These are phyloP conservation scores for Geotrichum macrosporum DNA, from an alignment of 1,139 yeast species.

Conservation along the genomic window DNA sequence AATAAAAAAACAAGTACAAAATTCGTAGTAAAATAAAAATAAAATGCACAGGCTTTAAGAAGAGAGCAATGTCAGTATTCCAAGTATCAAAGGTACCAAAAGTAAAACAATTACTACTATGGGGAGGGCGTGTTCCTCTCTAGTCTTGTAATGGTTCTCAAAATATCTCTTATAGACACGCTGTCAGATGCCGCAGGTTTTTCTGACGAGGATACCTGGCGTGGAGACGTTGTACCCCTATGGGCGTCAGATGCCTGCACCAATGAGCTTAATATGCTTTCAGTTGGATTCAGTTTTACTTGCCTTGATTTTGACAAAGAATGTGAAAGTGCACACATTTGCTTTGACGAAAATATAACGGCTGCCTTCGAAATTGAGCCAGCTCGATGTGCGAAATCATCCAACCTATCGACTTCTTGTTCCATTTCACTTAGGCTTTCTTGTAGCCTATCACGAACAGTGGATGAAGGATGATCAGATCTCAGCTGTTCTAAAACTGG, in stretches of 20 bases:
- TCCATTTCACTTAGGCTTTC: conserved; percentile 8
- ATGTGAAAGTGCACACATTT: conserved; percentile 6
- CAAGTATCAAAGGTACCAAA: no score
- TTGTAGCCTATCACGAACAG: conserved; percentile 3
- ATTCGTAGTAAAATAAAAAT: not conserved
- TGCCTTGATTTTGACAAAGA: conserved; percentile 1
- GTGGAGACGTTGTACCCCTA: not conserved
- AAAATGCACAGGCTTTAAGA: not conserved
- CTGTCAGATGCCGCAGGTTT: conserved; percentile 1
- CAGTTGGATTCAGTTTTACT: not conserved
- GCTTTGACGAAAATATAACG: conserved; percentile 5
- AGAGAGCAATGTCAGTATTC: not conserved
- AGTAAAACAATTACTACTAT: not conserved
- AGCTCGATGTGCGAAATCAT: conserved; percentile 15
- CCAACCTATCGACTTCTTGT: conserved; percentile 16
- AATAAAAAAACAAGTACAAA: no score
- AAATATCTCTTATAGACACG: conserved; percentile 15
- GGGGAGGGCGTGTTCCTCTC: conserved; percentile 12
- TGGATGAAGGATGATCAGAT: not conserved
- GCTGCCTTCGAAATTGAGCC: conserved; percentile 12
- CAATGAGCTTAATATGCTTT: conserved; percentile 10
- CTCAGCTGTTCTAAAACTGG: conserved; percentile 7
- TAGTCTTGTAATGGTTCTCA: conserved; percentile 20
- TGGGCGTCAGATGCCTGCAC: conserved; percentile 11
- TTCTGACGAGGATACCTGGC: not conserved